These are phyloP conservation scores for Suhomyces emberorum DNA, from an alignment of 805 yeast species.

Conservation along the genomic window DNA sequence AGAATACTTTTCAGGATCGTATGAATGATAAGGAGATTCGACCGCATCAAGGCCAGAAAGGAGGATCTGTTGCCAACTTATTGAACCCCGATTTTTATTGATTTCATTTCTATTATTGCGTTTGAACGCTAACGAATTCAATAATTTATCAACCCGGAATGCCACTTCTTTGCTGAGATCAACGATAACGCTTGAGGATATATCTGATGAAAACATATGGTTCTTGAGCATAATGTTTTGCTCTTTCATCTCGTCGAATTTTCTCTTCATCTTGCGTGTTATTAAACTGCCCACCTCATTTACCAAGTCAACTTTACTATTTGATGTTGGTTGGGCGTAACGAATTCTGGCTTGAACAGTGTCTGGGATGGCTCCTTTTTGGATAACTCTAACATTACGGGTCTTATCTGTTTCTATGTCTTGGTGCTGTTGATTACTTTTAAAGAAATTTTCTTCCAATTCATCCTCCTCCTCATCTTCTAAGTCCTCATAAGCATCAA, in stretches of 20 bases:
- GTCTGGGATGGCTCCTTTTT: too few species aligned
- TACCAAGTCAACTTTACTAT: constrained; percentile 20
- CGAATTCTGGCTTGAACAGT: too few species aligned
- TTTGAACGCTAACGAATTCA: constrained; percentile 5
- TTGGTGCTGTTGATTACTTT: too few species aligned
- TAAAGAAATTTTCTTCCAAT: too few species aligned
- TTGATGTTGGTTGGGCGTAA: too few species aligned
- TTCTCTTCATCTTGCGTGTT: constrained; percentile 12
- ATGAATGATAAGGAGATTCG: constrained; percentile 7
- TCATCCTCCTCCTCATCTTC: too few species aligned
- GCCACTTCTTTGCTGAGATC: constrained; percentile 9
- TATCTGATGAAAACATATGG: constrained; percentile 4
- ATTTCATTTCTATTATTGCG: neutral
- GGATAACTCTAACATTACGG: too few species aligned
- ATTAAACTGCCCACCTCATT: constrained; percentile 19
- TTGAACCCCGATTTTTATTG: neutral
- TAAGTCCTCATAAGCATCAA: too few species aligned
- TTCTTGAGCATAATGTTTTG: constrained; percentile 1
- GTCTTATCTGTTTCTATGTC: too few species aligned
- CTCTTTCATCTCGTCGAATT: neutral
- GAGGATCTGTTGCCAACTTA: constrained; percentile 30
- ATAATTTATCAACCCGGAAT: constrained; percentile 8
- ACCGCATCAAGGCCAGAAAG: constrained; percentile 19
- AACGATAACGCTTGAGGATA: constrained; percentile 3
- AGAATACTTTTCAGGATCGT: constrained; percentile 9